Evolutionary conservation across 2,329 filamentous ascomycete genomes (phyloP).

Genomic region (Fusarium sarcochroum): DNA sequence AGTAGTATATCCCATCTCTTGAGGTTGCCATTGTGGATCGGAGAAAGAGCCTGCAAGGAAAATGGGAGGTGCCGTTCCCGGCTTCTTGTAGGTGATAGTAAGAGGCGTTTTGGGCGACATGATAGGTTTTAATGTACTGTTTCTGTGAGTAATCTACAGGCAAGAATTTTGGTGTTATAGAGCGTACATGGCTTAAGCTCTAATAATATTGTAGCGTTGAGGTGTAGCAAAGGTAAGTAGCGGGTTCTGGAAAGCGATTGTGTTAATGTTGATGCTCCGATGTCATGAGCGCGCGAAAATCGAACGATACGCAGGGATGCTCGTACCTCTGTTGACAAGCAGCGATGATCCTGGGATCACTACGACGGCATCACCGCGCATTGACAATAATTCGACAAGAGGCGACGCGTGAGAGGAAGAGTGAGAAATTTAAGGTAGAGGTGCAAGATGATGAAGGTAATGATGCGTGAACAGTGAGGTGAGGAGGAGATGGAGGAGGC

Average conservation of each 20-base stretch:
- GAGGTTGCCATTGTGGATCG: conserved; percentile 74
- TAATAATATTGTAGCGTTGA: background rate
- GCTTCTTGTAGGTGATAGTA: conserved; percentile 72
- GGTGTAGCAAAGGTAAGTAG: conserved; percentile 3
- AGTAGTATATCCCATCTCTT: conserved; percentile 73
- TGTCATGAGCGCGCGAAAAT: conserved; percentile 30
- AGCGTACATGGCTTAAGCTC: conserved; percentile 8
- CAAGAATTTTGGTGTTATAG: background rate
- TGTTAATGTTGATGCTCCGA: conserved; percentile 28
- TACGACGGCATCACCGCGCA: conserved; percentile 17
- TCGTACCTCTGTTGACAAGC: conserved; percentile 16
- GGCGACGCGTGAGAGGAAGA: background rate
- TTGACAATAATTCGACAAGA: conserved; percentile 5
- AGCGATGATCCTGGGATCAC: conserved; percentile 14
- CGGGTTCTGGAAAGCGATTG: conserved; percentile 12
- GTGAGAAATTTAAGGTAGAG: conserved; percentile 1
- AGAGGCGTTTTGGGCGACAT: conserved; percentile 56
- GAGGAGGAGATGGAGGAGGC: conserved; percentile 22
- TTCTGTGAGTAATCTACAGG: conserved; percentile 10
- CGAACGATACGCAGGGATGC: conserved; percentile 44
- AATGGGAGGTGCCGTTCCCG: conserved; percentile 74
- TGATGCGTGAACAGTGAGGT: conserved; percentile 8
- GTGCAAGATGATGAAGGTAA: conserved; percentile 18
- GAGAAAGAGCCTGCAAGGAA: conserved; percentile 80
- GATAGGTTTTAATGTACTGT: conserved; percentile 14